Percentiles rank a stretch among this genome's conserved stretches.
These are phyloP conservation scores for Peronospora destructor DNA, from an alignment of 352 stramenopile genomes.

Conservation along the genomic window DNA sequence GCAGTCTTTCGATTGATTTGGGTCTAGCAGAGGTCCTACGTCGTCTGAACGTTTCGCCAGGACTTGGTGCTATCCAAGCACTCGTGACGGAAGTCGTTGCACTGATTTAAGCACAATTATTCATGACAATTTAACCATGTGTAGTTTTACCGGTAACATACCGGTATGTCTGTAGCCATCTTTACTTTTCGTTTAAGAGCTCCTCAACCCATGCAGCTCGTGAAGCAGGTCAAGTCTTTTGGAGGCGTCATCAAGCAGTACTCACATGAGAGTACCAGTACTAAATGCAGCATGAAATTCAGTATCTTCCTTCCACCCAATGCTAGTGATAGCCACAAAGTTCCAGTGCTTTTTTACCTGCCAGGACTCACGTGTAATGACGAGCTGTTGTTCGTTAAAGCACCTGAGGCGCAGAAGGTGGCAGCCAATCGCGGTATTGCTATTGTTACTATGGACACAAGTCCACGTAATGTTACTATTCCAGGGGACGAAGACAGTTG, in stretches of 20 bases:
- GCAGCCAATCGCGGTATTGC: constrained; percentile 89
- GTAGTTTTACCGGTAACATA: background rate
- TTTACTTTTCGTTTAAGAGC: background rate
- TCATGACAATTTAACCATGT: too few species aligned
- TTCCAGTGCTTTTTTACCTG: constrained; percentile 92
- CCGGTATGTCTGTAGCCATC: background rate
- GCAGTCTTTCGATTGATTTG: constrained; percentile 52
- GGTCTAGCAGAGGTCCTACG: constrained; percentile 58
- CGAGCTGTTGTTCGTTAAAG: constrained; percentile 94
- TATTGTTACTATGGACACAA: constrained; percentile 94
- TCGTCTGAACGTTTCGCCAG: constrained; percentile 40
- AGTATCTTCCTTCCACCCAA: constrained; percentile 80
- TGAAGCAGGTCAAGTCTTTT: constrained; percentile 75
- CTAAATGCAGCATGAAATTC: constrained; percentile 88
- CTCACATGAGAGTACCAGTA: constrained; percentile 71
- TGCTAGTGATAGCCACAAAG: constrained; percentile 56
- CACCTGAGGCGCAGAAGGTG: constrained; percentile 80
- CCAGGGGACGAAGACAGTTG: constrained; percentile 92
- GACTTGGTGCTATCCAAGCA: constrained; percentile 38
- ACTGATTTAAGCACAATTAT: constrained; percentile 34
- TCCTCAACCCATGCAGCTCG: constrained; percentile 43
- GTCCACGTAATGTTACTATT: constrained; percentile 87
- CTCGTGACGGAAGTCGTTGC: constrained; percentile 55
- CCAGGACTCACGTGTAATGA: constrained; percentile 95
- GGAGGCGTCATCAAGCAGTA: constrained; percentile 79